Base-by-base conservation (phyloP, 169 alveolate species). In the Cryptosporidium andersoni region DNA sequence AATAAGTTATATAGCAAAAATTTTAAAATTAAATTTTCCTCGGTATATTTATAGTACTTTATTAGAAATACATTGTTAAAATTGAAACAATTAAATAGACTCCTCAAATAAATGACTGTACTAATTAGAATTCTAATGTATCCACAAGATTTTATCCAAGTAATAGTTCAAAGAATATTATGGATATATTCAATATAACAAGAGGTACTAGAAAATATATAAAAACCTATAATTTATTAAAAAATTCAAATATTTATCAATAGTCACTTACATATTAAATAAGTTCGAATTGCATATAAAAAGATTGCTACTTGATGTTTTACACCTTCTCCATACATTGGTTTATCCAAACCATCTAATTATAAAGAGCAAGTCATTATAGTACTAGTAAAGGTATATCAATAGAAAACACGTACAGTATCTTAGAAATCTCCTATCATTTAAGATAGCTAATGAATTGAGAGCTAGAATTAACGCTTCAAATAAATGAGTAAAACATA, bases 281-380 rank as follows among this genome's bases (percentile, higher is more conserved):
- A 74, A 37, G 85, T 74, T 58, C 85, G 55, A 12, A 74, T 58
- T 36, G 85, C 85, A 74, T 74, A 74, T 39, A 74, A 62, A 55
- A 74, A 74, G 16, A 74, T 74, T 12, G 85, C 60, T 55, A 74
- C 43, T 43, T 74, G 85, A 34, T 74, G 55, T 74, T 45, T 74
- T 47, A 68, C 85, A 16, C 74, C 60, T 42, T 74, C 85, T 2
- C 85, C 85, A 45, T 74, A 74, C 45, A 74, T 74, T 8, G 85
- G 85, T 43, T 74, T 74, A 43, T 74, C 85, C 8, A 74, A 64
- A 9, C 85, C 85, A 58, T 74, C 85, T 74, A n/a, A 9, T 2
- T 2, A 45, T 16, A 1, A 7, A 47, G 34, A 5, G 3, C 14
- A 64, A 43, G 48, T 8, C 25, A 25, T 8, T 47, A 45, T 42